A percentile compares a stretch with the other conserved stretches of the same genome.
These are phyloP conservation scores for Chrysoporthe deuterocubensis DNA, from an alignment of 2,329 filamentous ascomycete species.

Conservation along the genomic window DNA sequence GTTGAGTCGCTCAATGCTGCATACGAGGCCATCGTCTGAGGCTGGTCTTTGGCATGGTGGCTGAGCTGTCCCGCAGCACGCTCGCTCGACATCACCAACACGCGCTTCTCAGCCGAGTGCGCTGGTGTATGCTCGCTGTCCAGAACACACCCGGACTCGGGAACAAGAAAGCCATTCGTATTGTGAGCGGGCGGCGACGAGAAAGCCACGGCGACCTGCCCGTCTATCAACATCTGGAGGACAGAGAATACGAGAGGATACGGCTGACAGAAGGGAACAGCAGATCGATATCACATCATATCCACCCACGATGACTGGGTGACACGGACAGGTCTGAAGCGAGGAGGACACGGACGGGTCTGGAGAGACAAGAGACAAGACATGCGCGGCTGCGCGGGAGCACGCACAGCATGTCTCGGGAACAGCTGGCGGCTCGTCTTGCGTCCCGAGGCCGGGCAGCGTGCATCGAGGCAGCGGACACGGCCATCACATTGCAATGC, in stretches of 20 bases:
- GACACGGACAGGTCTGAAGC: too few relatives aligned
- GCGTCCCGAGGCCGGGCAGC: too few relatives aligned
- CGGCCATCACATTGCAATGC: too few relatives aligned
- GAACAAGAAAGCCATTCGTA: not conserved
- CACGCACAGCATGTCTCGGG: too few relatives aligned
- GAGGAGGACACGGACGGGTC: too few relatives aligned
- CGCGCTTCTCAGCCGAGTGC: not conserved
- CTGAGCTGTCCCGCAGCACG: not conserved
- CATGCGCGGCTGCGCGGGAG: too few relatives aligned
- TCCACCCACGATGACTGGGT: too few relatives aligned
- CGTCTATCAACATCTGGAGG: not conserved
- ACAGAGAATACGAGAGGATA: not conserved
- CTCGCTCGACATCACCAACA: not conserved
- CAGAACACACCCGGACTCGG: not conserved
- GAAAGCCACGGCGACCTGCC: not conserved
- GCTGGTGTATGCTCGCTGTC: not conserved
- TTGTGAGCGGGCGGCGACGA: not conserved
- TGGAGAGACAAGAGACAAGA: too few relatives aligned
- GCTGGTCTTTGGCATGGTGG: not conserved
- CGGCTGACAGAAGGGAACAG: not conserved
- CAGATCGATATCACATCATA: not conserved
- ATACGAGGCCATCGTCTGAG: not conserved
- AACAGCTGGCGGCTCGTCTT: too few relatives aligned
- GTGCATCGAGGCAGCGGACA: too few relatives aligned
- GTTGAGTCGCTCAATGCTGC: not conserved